Conservation (phyloP, 1,139 yeast species). For the Groenewaldozyma sp. region DNA sequence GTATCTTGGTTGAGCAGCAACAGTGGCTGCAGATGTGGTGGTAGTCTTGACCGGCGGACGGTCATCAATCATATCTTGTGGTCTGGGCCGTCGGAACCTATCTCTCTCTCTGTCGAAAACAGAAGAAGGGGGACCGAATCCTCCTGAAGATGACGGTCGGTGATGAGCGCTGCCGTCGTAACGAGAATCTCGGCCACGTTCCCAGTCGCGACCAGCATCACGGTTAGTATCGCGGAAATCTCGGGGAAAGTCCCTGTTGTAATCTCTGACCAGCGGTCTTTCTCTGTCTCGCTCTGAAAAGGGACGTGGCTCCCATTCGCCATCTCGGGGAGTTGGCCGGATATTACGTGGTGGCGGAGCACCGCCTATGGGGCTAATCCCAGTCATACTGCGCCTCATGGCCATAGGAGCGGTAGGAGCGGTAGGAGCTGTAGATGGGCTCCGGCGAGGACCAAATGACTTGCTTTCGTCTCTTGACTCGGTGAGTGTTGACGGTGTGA, state of each 20-base stretch:
- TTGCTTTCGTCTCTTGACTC: not conserved
- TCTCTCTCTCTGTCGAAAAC: no score
- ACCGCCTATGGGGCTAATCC: no score
- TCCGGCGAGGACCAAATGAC: not conserved
- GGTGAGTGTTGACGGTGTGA: no score
- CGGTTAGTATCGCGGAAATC: not conserved
- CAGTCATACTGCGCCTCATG: no score
- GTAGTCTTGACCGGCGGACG: no score
- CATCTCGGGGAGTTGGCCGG: not conserved
- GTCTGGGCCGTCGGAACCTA: no score
- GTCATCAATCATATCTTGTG: no score
- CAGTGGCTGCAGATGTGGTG: no score
- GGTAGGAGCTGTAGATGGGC: not conserved
- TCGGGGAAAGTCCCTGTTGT: not conserved
- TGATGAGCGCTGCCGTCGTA: constrained; percentile 9
- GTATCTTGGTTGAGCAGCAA: no score
- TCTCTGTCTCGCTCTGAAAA: not conserved
- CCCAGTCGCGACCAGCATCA: constrained; percentile 17
- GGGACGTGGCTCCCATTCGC: not conserved
- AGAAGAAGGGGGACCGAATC: no score
- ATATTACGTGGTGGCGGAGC: no score
- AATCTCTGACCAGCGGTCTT: not conserved
- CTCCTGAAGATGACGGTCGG: no score
- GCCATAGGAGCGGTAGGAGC: not conserved
- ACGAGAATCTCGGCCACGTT: constrained; percentile 16